Percentiles rank a stretch among this genome's conserved stretches.
Conservation (phyloP, 805 yeast species). For the Starmerella apicola region DNA sequence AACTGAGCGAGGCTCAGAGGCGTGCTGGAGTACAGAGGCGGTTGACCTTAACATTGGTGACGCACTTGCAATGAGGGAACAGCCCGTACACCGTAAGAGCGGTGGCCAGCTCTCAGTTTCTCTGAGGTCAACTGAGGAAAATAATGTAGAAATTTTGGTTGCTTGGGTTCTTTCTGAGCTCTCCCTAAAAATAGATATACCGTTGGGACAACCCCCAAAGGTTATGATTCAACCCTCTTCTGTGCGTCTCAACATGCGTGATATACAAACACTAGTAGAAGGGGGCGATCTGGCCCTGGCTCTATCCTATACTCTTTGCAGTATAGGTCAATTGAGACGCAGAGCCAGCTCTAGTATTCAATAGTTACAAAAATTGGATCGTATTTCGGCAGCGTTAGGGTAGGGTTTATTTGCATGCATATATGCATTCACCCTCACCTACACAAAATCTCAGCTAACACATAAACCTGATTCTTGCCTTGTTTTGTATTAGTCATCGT, state of each 20-base stretch:
- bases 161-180: conserved; percentile 10
- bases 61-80: conserved; percentile 18
- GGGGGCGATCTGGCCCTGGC: conserved; percentile 17
- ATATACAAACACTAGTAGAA: conserved; percentile 9
- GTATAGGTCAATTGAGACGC: conserved; percentile 14
- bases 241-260: conserved; percentile 11
- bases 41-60: conserved; percentile 22
- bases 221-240: conserved; percentile 8
- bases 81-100: conserved; percentile 13
- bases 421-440: no score
- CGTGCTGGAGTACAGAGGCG: conserved; percentile 9
- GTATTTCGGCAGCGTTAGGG: no score
- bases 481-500: background rate
- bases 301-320: conserved; percentile 15
- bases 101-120: conserved; percentile 8
- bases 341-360: conserved; percentile 3
- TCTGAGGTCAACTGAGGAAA: background rate
- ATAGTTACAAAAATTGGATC: no score
- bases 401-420: background rate
- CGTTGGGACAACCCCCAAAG: background rate
- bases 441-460: no score
- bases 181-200: conserved; percentile 3
- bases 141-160: conserved; percentile 1
- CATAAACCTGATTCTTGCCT: no score
- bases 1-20: conserved; percentile 11